A percentile compares a stretch with the other conserved stretches of the same genome.
Evolutionary conservation across 345 rosid genomes (phyloP).

Genomic region (Brassica carinata): DNA sequence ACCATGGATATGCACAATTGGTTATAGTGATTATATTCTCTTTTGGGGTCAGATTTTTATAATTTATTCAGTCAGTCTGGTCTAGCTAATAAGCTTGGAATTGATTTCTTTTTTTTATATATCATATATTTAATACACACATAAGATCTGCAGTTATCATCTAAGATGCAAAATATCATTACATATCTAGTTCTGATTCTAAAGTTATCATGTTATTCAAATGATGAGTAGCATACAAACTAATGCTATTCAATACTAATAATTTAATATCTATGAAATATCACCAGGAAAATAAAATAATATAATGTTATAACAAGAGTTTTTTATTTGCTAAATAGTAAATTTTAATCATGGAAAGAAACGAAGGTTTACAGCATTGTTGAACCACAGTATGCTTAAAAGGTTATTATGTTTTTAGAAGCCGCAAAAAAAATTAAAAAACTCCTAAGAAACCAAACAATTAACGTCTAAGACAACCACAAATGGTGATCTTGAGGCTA

Average conservation of each 20-base stretch:
- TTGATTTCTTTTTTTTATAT: no score
- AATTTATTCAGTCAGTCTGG: background rate
- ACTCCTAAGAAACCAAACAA: no score
- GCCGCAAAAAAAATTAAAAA: no score
- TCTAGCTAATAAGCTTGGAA: background rate
- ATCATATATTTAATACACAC: no score
- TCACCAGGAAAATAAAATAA: background rate
- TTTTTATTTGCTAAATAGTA: no score
- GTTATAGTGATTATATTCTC: background rate
- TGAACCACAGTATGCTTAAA: no score
- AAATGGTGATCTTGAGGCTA: no score
- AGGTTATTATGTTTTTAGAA: no score
- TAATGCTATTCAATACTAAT: background rate
- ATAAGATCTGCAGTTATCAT: background rate
- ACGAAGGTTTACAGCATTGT: no score
- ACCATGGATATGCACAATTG: background rate
- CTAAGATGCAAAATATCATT: background rate
- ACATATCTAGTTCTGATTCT: background rate
- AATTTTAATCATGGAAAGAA: no score
- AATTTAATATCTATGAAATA: background rate
- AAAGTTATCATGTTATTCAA: background rate
- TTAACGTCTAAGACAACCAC: no score
- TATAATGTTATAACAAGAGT: background rate
- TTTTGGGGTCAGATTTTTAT: background rate
- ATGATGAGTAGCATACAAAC: background rate